Evolutionary conservation across 2,329 filamentous ascomycete species (phyloP), one percentile per base, ranked within the genome.

Genomic region (Trichoderma simmonsii): DNA sequence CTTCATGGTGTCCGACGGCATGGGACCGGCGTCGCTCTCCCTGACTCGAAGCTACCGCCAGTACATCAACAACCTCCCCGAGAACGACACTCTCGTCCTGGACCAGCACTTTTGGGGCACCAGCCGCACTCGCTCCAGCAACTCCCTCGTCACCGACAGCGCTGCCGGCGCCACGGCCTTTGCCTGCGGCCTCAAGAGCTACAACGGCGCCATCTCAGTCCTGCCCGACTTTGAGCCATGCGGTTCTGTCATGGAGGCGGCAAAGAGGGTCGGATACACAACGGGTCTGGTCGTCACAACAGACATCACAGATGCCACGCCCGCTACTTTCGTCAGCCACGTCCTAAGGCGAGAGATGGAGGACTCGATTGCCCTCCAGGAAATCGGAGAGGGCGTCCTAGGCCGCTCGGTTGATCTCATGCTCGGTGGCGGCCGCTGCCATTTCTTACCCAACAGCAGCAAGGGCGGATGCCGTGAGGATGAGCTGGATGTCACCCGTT

Each of bases 1-100:
- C 77, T 98, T 99, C 85, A 99, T 99, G 96, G 95, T 99, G 48
- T 97, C 94, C 0, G 96, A 99, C 81, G 96, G 96, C 78, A 99
- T 99, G 96, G 96, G 96, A 0, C 96, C 96, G 8, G 93, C 96
- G 9, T 95, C 93, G 77, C 86, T 99, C 69, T 92, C 92, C 30
- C 82, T 99, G 80, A 97, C 96, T 7, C 88, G 96, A 71, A 93
- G 91, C 79, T 99, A 92, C 84, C 90, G 93, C 75, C 96, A 99
- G 81, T 88, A 91, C 76, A 86, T 91, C 70, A 87, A 93, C 51
- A 89, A 87, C 6, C 86, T 97, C n/a, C 91, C 93, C 1, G 88
- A 88, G 75, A 88, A 91, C 77, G 90, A 97, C 77, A 90, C 91
- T 21, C 86, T 99, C 65, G 87, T 90, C 2, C 87, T 99, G 65